These are phyloP conservation scores for Gracilariopsis chorda DNA, from an alignment of 23 red algal species.

Conservation along the genomic window DNA sequence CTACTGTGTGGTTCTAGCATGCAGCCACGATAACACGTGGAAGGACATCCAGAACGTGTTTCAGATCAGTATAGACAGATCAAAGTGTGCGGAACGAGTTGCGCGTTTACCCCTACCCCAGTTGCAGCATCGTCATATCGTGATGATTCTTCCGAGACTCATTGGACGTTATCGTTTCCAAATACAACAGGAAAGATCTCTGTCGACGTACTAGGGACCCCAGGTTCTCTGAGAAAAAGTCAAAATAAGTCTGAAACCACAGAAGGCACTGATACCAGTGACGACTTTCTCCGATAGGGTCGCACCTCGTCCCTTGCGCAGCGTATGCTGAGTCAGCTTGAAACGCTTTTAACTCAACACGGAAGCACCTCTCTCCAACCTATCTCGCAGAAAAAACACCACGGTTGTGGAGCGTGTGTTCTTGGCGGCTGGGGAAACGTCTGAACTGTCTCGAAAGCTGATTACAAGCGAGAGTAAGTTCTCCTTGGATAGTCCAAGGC, in stretches of 20 bases:
- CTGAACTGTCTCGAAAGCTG: conserved; percentile 13
- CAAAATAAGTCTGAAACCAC: neutral
- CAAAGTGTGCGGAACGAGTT: conserved; percentile 14
- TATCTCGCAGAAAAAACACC: neutral
- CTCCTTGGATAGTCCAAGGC: neutral
- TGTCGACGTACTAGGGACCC: neutral
- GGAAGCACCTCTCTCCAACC: neutral
- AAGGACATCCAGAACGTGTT: conserved; percentile 5
- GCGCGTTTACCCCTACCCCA: neutral
- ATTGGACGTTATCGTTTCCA: conserved; percentile 44
- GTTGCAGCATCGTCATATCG: conserved; percentile 13
- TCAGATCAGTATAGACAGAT: conserved; percentile 20
- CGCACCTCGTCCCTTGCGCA: conserved; percentile 47
- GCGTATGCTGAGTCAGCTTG: conserved; percentile 25
- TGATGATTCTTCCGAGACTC: neutral
- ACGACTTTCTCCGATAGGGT: neutral
- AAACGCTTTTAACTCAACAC: conserved; percentile 4
- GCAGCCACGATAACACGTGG: conserved; percentile 63
- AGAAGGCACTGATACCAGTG: neutral
- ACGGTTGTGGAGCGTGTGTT: neutral
- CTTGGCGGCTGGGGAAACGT: neutral
- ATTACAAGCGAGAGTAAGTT: neutral
- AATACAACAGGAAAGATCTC: conserved; percentile 4
- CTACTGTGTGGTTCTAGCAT: conserved; percentile 21
- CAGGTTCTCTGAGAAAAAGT: neutral